phyloP scores from a whole-genome alignment of 768 basidiomycete species.

The Pisolithus sp. region DNA sequence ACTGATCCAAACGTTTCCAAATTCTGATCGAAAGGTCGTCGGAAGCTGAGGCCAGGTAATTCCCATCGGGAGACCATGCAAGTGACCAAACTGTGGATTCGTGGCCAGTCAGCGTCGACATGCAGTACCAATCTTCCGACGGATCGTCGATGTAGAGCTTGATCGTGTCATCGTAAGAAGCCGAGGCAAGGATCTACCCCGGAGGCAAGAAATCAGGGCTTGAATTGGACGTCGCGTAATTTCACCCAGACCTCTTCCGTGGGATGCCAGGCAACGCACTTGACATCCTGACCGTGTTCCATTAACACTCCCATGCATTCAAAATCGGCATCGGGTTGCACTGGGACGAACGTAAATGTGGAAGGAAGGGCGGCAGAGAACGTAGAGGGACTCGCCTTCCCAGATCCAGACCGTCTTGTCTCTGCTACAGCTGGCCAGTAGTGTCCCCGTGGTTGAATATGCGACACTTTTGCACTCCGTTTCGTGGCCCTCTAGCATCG shows the following conservation, averaged over 20 bases:
- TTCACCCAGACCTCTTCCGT: conserved; percentile 68
- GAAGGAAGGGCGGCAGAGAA: background rate
- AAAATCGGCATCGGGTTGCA: conserved; percentile 87
- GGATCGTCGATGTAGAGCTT: conserved; percentile 92
- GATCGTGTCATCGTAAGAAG: conserved; percentile 95
- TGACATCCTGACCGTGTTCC: conserved; percentile 97
- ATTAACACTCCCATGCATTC: conserved; percentile 93
- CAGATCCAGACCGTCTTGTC: conserved; percentile 99
- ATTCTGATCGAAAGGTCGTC: conserved; percentile 81
- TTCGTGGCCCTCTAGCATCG: conserved; percentile 88
- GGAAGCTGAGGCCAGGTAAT: conserved; percentile 80
- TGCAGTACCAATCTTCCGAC: conserved; percentile 89
- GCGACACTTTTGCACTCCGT: conserved; percentile 93
- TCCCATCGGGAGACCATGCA: conserved; percentile 71
- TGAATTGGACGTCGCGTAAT: background rate
- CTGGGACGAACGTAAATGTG: conserved; percentile 32
- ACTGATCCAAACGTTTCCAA: conserved; percentile 65
- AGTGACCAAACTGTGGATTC: conserved; percentile 88
- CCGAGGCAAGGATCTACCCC: conserved; percentile 86
- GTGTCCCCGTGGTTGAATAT: conserved; percentile 64
- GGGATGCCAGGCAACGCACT: conserved; percentile 93
- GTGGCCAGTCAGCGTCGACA: conserved; percentile 76
- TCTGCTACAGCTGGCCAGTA: conserved; percentile 90
- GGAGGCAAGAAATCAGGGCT: conserved; percentile 1
- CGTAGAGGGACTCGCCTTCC: conserved; percentile 60